A percentile compares a stretch with the other conserved stretches of the same genome.
Evolutionary conservation across 176 grass and related monocot species (phyloP).

Genomic region (Rhynchospora tenuis): DNA sequence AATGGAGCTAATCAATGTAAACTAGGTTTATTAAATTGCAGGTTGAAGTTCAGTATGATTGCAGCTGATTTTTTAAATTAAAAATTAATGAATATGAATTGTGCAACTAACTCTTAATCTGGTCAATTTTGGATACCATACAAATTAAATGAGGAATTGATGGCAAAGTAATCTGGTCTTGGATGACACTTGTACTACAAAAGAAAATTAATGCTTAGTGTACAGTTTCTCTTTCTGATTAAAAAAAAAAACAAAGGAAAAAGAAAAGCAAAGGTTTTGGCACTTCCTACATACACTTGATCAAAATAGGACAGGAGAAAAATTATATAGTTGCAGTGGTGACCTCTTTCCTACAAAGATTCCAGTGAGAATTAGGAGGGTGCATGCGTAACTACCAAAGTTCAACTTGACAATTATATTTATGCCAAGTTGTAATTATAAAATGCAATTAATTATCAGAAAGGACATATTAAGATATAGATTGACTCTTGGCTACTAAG

Average conservation of each 20-base stretch:
- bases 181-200: background rate
- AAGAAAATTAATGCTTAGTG: background rate
- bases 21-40: background rate
- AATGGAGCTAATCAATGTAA: background rate
- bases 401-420: background rate
- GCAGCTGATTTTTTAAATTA: background rate
- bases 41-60: background rate
- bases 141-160: background rate
- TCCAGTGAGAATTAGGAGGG: background rate
- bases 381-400: background rate
- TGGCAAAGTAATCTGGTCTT: background rate
- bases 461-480: background rate
- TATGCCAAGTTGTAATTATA: background rate
- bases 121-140: background rate
- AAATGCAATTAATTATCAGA: background rate
- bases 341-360: background rate
- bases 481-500: background rate
- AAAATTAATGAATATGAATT: background rate
- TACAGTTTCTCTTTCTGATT: background rate
- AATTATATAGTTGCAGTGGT: background rate
- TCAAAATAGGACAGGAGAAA: background rate
- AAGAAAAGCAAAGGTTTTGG: background rate
- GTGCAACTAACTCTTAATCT: background rate
- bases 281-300: conserved; percentile 11
- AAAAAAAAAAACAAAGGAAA: background rate